Conservation (phyloP, 1,284 basidiomycete genomes). For the Vanrija pseudolonga region DNA sequence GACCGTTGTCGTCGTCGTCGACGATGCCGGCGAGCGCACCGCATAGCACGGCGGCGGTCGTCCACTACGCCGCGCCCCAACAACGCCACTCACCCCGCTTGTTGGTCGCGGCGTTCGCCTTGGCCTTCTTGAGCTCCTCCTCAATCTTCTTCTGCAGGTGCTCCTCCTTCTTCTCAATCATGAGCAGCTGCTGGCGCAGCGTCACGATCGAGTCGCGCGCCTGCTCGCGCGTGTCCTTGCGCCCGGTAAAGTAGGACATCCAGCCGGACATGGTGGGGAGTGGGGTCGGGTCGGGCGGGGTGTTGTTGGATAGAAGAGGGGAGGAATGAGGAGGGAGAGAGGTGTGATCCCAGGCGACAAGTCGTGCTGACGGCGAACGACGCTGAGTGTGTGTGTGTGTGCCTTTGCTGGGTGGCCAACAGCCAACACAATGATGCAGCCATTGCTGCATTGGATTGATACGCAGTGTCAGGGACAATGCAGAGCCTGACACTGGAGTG, state of each 20-base stretch:
- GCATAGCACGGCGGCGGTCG: neutral
- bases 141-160: conserved; percentile 95
- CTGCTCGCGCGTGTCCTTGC: conserved; percentile 71
- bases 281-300: neutral
- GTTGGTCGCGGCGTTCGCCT: conserved; percentile 87
- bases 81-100: conserved; percentile 69
- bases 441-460: neutral
- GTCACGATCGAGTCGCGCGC: conserved; percentile 82
- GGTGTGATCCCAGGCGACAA: too few species aligned
- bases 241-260: conserved; percentile 70
- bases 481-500: too few species aligned
- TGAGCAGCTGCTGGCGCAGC: conserved; percentile 80
- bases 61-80: neutral
- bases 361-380: too few species aligned
- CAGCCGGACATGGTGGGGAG: conserved; percentile 71
- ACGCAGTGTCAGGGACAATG: too few species aligned
- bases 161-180: conserved; percentile 99
- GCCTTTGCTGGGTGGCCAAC: too few species aligned
- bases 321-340: neutral
- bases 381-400: neutral
- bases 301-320: neutral
- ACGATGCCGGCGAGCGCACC: too few species aligned
- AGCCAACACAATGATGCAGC: too few species aligned
- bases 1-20: neutral
- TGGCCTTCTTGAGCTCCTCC: conserved; percentile 88